Base-by-base conservation (phyloP, 495 filamentous ascomycete species). In the Tuber borchii region DNA sequence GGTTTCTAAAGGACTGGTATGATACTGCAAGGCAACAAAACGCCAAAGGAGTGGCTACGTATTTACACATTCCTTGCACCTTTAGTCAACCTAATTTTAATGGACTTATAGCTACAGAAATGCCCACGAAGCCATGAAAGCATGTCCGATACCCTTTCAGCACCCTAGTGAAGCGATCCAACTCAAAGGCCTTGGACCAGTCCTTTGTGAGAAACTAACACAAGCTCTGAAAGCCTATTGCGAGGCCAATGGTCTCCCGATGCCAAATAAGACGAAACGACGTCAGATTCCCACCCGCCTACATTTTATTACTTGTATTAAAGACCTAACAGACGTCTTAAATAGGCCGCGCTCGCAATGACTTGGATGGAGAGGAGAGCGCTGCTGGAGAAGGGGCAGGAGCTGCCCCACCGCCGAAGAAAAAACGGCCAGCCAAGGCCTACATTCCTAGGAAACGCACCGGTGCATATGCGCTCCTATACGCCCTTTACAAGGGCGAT, bases 1-100 rank as follows among this genome's bases (percentile, higher is more conserved):
- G 85, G 74, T 96, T 91, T 89, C 88, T 96, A 73, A 90, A 91
- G 76, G 91, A 94, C 85, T 94, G 92, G 91, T 87, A 90, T 65
- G 91, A 94, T n/a, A 83, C 87, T 37, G 93, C 91, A 0, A 87
- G 88, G 69, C 89, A 93, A 77, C 88, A 88, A 12, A 93, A 92
- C 80, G 87, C 88, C 45, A 94, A 93, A 81, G 90, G 91, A 65
- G 86, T 89, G 22, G 88, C 87, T 69, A 89, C 89, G 83, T 90
- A 39, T 43, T 87, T 84, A 65, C 5, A 31, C 12, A 34, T 65
- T 65, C 56, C 26, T 17, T 19, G 14, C 26, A 65, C 5, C 56
- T 31, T 31, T 65, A 34, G 40, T 16, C 73, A n/a, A 17, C 34
- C 34, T 17, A 44, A n/a, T 56, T 74, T 69, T 45, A 65, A 72